phyloP scores from a whole-genome alignment of 1,284 basidiomycete species.

The Cryptococcus maquisensis region DNA sequence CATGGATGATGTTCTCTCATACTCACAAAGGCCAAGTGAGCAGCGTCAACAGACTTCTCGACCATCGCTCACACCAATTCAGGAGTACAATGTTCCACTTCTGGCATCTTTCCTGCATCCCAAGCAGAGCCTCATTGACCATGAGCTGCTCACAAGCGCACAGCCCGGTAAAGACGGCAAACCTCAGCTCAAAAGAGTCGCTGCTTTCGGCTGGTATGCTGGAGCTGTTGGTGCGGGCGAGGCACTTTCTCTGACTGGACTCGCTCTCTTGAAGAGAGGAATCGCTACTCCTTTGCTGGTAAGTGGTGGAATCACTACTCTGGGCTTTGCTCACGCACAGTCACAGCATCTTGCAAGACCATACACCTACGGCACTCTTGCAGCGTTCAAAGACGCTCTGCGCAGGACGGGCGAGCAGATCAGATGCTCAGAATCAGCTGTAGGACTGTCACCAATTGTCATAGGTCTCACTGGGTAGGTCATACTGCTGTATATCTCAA shows the following conservation, averaged over 20 bases:
- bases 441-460: slow-evolving; percentile 66
- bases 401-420: slow-evolving; percentile 60
- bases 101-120: slow-evolving; percentile 61
- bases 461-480: slow-evolving; percentile 76
- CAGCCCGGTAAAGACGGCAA: slow-evolving; percentile 24
- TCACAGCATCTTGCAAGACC: slow-evolving; percentile 71
- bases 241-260: slow-evolving; percentile 70
- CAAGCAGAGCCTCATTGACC: slow-evolving; percentile 67
- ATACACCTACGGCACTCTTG: slow-evolving; percentile 63
- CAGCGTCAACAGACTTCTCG: background rate
- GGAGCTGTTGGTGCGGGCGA: slow-evolving; percentile 82
- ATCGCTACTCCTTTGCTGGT: slow-evolving; percentile 78
- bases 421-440: slow-evolving; percentile 44
- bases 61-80: slow-evolving; percentile 1
- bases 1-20: slow-evolving; percentile 77
- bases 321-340: background rate
- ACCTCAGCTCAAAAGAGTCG: slow-evolving; percentile 64
- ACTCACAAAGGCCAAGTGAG: slow-evolving; percentile 63
- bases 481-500: background rate
- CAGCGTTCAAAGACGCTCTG: slow-evolving; percentile 59
- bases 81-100: slow-evolving; percentile 76
- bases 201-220: slow-evolving; percentile 84
- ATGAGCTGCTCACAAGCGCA: slow-evolving; percentile 66
- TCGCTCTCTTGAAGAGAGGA: slow-evolving; percentile 69
- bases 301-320: slow-evolving; percentile 29